Evolutionary conservation across 805 yeast species (phyloP).

Genomic region (Danielozyma ontarioensis): DNA sequence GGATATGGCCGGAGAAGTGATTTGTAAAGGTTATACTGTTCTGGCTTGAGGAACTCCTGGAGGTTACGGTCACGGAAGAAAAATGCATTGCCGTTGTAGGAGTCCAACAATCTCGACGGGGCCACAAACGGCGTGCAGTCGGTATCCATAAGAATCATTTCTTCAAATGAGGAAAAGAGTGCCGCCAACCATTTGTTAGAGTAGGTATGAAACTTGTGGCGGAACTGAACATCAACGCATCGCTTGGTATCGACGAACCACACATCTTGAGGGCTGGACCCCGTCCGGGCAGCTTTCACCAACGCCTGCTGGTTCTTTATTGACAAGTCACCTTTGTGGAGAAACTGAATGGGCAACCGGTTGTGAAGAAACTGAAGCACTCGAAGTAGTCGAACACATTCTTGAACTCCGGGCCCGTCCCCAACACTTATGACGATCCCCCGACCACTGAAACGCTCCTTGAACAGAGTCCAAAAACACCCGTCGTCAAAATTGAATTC

Average conservation of each 20-base stretch:
- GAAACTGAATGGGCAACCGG: slow-evolving; percentile 25
- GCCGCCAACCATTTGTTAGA: slow-evolving; percentile 17
- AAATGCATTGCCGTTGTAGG: not conserved
- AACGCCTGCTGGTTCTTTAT: slow-evolving; percentile 7
- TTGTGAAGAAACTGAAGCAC: slow-evolving; percentile 20
- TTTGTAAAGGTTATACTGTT: not conserved
- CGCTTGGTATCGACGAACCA: slow-evolving; percentile 22
- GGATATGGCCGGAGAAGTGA: not conserved
- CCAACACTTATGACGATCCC: not conserved
- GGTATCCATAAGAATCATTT: slow-evolving; percentile 22
- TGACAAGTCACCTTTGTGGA: slow-evolving; percentile 9
- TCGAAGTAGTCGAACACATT: not conserved
- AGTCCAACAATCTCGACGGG: slow-evolving; percentile 2
- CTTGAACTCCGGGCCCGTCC: slow-evolving; percentile 2
- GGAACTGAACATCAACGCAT: slow-evolving; percentile 7
- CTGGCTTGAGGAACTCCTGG: not conserved
- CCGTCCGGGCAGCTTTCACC: slow-evolving; percentile 6
- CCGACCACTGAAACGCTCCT: not conserved
- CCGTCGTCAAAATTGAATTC: no score
- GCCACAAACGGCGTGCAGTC: slow-evolving; percentile 20
- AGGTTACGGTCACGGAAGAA: not conserved
- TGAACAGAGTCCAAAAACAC: not conserved
- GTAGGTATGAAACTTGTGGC: slow-evolving; percentile 4
- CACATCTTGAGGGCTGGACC: slow-evolving; percentile 14
- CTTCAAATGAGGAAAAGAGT: slow-evolving; percentile 29